These are phyloP conservation scores for Verticillium nonalfalfae DNA, from an alignment of 2,329 filamentous ascomycete species.

Conservation along the genomic window DNA sequence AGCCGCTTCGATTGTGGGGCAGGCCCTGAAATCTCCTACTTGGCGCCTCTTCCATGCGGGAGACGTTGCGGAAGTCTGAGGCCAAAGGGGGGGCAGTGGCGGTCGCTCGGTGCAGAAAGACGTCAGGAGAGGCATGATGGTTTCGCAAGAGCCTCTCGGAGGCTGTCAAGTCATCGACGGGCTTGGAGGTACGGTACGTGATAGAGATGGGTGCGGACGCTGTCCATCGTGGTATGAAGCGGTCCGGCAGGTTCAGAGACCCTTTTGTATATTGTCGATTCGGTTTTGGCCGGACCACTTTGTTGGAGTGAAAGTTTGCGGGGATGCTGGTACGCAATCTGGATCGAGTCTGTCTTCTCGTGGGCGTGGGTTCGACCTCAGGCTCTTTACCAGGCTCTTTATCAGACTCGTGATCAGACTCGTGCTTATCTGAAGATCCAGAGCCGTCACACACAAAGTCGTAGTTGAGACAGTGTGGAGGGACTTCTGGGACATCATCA, in stretches of 20 bases:
- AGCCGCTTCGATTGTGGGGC: not conserved
- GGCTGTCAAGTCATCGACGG: constrained; percentile 30
- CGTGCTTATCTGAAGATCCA: constrained; percentile 1
- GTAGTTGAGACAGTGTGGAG: not conserved
- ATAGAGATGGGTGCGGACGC: constrained; percentile 23
- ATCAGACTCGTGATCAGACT: not conserved
- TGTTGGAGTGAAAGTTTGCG: not conserved
- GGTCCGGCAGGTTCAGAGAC: constrained; percentile 26
- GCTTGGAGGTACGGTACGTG: constrained; percentile 39
- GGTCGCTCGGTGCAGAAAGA: constrained; percentile 25
- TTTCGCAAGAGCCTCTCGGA: constrained; percentile 39
- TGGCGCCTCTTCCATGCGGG: not conserved
- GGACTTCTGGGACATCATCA: not conserved
- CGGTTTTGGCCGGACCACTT: not conserved
- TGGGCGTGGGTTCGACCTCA: not conserved
- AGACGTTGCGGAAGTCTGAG: not conserved
- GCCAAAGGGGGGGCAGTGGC: not conserved
- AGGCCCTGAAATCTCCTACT: not conserved
- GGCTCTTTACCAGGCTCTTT: not conserved
- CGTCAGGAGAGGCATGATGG: constrained; percentile 30
- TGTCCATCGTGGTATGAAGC: constrained; percentile 43
- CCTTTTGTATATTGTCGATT: not conserved
- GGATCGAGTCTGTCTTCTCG: not conserved
- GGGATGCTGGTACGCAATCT: not conserved
- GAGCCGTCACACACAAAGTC: constrained; percentile 7